These are phyloP conservation scores for Heteromeles arbutifolia DNA, from an alignment of 306 rosid species.

Conservation along the genomic window DNA sequence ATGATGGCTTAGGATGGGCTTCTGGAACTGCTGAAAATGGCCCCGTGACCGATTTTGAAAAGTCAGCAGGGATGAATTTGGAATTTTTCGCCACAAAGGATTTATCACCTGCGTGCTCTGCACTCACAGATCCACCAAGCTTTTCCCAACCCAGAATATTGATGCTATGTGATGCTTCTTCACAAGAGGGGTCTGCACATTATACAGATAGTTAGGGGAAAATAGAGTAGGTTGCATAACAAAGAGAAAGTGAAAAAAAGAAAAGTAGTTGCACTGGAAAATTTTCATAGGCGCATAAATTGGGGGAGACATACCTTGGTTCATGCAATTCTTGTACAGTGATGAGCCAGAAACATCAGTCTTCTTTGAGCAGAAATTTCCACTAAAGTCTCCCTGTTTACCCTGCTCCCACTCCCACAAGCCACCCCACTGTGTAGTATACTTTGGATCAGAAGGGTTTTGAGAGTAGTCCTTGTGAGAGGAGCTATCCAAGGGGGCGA, in stretches of 20 bases:
- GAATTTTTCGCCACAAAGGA: constrained; percentile 19
- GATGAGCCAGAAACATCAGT: constrained; percentile 13
- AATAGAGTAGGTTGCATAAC: neutral
- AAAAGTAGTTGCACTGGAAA: neutral
- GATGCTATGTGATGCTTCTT: constrained; percentile 22
- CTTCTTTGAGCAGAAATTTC: constrained; percentile 31
- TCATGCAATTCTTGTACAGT: constrained; percentile 26
- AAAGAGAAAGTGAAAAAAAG: neutral
- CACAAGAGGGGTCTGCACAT: constrained; percentile 37
- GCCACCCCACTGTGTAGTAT: constrained; percentile 25
- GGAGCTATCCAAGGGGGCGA: constrained; percentile 24
- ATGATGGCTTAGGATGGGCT: constrained; percentile 20
- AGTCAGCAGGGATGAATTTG: constrained; percentile 29
- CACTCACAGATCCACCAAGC: constrained; percentile 16
- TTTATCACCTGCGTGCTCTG: constrained; percentile 32
- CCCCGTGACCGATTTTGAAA: constrained; percentile 29
- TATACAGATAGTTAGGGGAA: neutral
- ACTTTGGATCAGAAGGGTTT: constrained; percentile 25
- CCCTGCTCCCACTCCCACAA: constrained; percentile 38
- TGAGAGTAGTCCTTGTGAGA: constrained; percentile 27
- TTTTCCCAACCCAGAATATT: constrained; percentile 29
- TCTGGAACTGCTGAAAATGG: constrained; percentile 34
- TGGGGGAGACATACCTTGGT: constrained; percentile 37
- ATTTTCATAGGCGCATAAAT: neutral
- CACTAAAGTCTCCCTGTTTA: constrained; percentile 30